Percentiles rank a stretch among this genome's conserved stretches.
These are phyloP conservation scores for Vanrija humicola DNA, from an alignment of 1,284 basidiomycete species.

Conservation along the genomic window DNA sequence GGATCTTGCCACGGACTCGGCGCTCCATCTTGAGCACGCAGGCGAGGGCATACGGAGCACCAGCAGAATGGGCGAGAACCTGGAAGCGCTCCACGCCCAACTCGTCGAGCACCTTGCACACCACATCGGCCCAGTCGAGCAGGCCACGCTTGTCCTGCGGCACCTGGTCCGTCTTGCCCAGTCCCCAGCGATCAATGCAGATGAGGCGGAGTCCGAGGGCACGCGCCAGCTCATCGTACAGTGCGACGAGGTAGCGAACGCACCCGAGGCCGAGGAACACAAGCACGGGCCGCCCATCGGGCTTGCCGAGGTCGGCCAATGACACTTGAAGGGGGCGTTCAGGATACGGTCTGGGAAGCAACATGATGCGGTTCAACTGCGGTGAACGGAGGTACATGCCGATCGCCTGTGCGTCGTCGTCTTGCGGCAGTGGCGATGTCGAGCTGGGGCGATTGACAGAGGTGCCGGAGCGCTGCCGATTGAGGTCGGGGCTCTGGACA, in stretches of 20 bases:
- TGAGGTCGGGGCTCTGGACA: constrained; percentile 1
- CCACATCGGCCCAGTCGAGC: constrained; percentile 83
- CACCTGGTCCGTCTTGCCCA: constrained; percentile 73
- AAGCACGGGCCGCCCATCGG: constrained; percentile 76
- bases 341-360: constrained; percentile 60
- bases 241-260: constrained; percentile 86
- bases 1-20: constrained; percentile 76
- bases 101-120: constrained; percentile 81
- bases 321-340: constrained; percentile 80
- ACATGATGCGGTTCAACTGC: constrained; percentile 75
- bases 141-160: constrained; percentile 69
- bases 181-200: constrained; percentile 94
- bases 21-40: constrained; percentile 70
- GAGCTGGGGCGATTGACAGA: constrained; percentile 8
- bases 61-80: constrained; percentile 93
- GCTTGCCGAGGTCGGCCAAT: constrained; percentile 81
- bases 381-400: constrained; percentile 69
- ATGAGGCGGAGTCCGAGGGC: constrained; percentile 81
- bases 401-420: constrained; percentile 29
- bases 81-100: constrained; percentile 76
- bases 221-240: constrained; percentile 94
- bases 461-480: constrained; percentile 6
- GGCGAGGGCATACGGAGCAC: constrained; percentile 88
- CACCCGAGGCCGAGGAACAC: constrained; percentile 91
- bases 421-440: constrained; percentile 6